Evolutionary conservation across 78 protist genomes (phyloP).

Genomic region (Dictyostelium purpureum): DNA sequence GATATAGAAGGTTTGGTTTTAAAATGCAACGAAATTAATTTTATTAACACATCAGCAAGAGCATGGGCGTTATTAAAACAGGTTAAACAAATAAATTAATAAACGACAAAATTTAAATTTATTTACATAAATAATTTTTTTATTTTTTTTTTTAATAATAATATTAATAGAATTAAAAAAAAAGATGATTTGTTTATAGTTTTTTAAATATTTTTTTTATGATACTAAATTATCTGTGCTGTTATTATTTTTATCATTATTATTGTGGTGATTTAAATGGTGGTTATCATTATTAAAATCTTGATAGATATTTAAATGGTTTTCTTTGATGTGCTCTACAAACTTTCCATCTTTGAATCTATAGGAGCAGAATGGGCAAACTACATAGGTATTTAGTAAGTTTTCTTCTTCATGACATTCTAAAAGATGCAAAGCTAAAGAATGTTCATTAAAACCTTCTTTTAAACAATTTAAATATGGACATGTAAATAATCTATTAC

Average conservation of each 20-base stretch:
- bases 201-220: too few species aligned
- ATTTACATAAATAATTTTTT: background rate
- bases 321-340: background rate
- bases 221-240: too few species aligned
- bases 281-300: too few species aligned
- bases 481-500: background rate
- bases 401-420: background rate
- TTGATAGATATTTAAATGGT: background rate
- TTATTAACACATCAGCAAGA: background rate
- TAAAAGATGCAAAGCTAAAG: background rate
- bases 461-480: conserved; percentile 5
- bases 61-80: background rate
- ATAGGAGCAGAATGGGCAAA: background rate
- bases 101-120: background rate
- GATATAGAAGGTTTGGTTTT: background rate
- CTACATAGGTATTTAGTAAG: background rate
- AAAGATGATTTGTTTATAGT: too few species aligned
- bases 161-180: too few species aligned
- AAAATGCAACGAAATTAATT: background rate
- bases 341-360: background rate
- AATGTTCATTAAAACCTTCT: background rate
- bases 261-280: too few species aligned
- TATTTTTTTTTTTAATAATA: background rate
- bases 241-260: too few species aligned
- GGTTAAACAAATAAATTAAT: background rate